Conservation (phyloP, 2,329 filamentous ascomycete species). For the Arthrobotrys pseudoclavata region DNA sequence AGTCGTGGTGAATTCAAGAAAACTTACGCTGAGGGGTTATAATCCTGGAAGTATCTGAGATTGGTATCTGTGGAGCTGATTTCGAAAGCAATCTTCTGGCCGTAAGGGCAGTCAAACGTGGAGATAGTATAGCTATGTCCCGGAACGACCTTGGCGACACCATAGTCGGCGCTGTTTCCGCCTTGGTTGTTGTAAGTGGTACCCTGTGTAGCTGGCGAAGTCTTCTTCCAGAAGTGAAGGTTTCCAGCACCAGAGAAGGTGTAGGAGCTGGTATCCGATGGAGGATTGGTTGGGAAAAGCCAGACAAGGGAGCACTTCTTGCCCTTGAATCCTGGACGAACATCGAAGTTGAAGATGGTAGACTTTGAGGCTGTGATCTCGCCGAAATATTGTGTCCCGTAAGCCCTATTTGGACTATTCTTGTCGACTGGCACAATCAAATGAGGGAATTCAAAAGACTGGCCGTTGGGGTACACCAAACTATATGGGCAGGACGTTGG, state of each 20-base stretch:
- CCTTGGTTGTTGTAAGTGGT: constrained; percentile 73
- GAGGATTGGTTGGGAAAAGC: constrained; percentile 72
- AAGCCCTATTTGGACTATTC: constrained; percentile 69
- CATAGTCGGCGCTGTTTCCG: constrained; percentile 67
- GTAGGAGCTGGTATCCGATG: constrained; percentile 74
- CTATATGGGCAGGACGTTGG: constrained; percentile 65
- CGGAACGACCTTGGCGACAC: constrained; percentile 68
- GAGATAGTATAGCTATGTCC: constrained; percentile 72
- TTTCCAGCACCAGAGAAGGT: constrained; percentile 71
- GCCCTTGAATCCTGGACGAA: constrained; percentile 71
- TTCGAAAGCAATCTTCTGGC: constrained; percentile 70
- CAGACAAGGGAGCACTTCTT: constrained; percentile 76
- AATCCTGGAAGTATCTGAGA: constrained; percentile 76
- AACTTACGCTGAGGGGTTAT: constrained; percentile 67
- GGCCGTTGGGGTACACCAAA: constrained; percentile 67
- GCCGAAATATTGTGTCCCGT: constrained; percentile 72
- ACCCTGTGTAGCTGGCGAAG: constrained; percentile 67
- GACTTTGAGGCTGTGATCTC: constrained; percentile 71
- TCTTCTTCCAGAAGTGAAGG: constrained; percentile 71
- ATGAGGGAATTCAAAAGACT: constrained; percentile 72
- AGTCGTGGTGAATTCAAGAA: no score
- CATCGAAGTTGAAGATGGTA: constrained; percentile 79
- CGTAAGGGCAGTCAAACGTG: constrained; percentile 72
- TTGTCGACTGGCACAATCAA: constrained; percentile 75
- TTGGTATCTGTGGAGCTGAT: constrained; percentile 70